Conservation (phyloP, 2,329 filamentous ascomycete species). For the Dendrostoma leiphaemia region DNA sequence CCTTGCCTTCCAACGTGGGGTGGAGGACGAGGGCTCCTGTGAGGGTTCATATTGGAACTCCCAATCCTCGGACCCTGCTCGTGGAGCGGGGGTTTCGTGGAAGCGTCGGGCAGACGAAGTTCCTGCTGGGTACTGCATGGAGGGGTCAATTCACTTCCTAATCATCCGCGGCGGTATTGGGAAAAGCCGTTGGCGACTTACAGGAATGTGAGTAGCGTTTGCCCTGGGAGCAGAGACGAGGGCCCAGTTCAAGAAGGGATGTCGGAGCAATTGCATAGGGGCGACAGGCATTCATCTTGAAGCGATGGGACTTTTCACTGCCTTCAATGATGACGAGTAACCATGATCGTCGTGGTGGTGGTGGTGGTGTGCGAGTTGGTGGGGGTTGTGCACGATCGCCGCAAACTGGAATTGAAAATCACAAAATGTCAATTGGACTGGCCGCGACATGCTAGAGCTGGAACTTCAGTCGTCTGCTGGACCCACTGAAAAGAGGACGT, state of each 20-base stretch:
- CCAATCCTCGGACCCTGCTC: not conserved
- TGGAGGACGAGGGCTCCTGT: too few relatives aligned
- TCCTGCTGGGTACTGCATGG: not conserved
- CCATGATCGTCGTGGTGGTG: too few relatives aligned
- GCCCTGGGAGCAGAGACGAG: not conserved
- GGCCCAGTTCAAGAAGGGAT: not conserved
- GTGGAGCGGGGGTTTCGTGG: not conserved
- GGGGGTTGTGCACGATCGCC: too few relatives aligned
- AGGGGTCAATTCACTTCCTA: not conserved
- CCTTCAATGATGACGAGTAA: not conserved
- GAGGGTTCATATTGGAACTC: not conserved
- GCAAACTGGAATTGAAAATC: too few relatives aligned
- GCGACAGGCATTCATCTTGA: conserved; percentile 7
- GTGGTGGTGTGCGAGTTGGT: not conserved
- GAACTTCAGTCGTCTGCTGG: too few relatives aligned
- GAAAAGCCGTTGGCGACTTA: too few relatives aligned
- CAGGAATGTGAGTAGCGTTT: not conserved
- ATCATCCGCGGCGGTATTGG: not conserved
- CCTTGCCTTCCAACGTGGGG: not conserved
- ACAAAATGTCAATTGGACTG: too few relatives aligned
- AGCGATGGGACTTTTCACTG: not conserved
- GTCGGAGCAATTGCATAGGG: not conserved
- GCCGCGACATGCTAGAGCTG: too few relatives aligned
- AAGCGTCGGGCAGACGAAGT: not conserved
- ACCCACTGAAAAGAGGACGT: too few relatives aligned